A percentile compares a stretch with the other conserved stretches of the same genome.
These are phyloP conservation scores for Cryphonectria radicalis DNA, from an alignment of 2,329 filamentous ascomycete species.

Conservation along the genomic window DNA sequence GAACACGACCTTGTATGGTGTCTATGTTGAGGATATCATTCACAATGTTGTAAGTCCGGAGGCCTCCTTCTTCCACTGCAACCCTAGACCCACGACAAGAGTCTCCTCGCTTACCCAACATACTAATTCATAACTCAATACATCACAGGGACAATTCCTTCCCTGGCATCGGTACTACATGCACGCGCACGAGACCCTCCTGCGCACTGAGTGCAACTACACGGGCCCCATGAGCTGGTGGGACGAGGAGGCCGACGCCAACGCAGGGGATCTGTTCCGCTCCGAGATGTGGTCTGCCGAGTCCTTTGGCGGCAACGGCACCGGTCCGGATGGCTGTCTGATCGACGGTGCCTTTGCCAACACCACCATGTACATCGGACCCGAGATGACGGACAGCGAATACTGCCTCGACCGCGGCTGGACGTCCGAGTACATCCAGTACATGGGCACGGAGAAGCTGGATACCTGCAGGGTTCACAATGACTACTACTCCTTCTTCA, in stretches of 20 bases:
- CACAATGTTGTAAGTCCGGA: not conserved
- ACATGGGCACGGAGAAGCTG: constrained; percentile 15
- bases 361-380: constrained; percentile 35
- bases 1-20: constrained; percentile 29
- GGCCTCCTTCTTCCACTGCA: no score
- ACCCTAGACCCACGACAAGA: no score
- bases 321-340: constrained; percentile 38
- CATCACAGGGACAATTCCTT: constrained; percentile 36
- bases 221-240: constrained; percentile 40
- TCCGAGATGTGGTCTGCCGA: constrained; percentile 38
- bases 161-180: constrained; percentile 43
- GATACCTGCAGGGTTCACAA: constrained; percentile 18
- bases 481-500: not conserved
- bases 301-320: constrained; percentile 19
- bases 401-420: constrained; percentile 24
- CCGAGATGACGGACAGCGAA: constrained; percentile 5
- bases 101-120: not conserved
- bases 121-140: not conserved
- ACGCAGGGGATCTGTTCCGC: constrained; percentile 29
- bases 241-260: constrained; percentile 41
- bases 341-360: constrained; percentile 42
- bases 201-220: constrained; percentile 39
- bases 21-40: not conserved
- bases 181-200: constrained; percentile 38
- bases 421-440: constrained; percentile 6